phyloP scores from a whole-genome alignment of 2,329 filamentous ascomycete genomes.

The Tolypocladium album region DNA sequence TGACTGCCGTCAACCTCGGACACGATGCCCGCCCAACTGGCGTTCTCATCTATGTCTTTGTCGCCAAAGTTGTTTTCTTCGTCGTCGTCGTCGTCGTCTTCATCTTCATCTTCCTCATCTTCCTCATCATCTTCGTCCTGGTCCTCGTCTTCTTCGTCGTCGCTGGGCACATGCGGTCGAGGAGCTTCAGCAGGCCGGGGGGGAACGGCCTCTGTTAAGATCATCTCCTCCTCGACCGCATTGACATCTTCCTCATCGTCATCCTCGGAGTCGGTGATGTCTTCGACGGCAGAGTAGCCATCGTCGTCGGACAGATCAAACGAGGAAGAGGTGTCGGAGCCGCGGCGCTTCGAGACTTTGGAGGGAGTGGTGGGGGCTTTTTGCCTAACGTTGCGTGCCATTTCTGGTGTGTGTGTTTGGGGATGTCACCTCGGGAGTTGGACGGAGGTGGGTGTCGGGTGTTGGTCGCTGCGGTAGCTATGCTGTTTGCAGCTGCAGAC shows the following conservation, averaged over 20 bases:
- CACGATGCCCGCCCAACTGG: slow-evolving; percentile 46
- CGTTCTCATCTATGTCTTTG: slow-evolving; percentile 31
- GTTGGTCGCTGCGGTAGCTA: background rate
- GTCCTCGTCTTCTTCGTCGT: slow-evolving; percentile 14
- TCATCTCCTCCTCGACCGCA: slow-evolving; percentile 67
- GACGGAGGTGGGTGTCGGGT: background rate
- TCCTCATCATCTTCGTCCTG: slow-evolving; percentile 27
- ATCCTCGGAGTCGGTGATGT: slow-evolving; percentile 66
- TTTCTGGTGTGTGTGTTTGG: slow-evolving; percentile 12
- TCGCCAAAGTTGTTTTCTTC: slow-evolving; percentile 27
- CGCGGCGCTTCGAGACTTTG: slow-evolving; percentile 35
- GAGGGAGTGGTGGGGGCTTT: slow-evolving; percentile 31
- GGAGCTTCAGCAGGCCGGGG: slow-evolving; percentile 31
- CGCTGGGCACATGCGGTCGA: slow-evolving; percentile 30
- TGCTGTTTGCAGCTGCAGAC: background rate
- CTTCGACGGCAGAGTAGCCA: slow-evolving; percentile 66
- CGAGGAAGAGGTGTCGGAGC: slow-evolving; percentile 42
- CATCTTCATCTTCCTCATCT: slow-evolving; percentile 23
- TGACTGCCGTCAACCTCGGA: slow-evolving; percentile 33
- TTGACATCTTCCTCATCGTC: slow-evolving; percentile 72
- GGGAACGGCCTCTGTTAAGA: slow-evolving; percentile 38
- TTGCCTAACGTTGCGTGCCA: slow-evolving; percentile 44
- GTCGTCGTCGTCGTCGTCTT: slow-evolving; percentile 28
- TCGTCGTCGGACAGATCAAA: slow-evolving; percentile 57
- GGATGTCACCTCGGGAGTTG: background rate